phyloP scores from a whole-genome alignment of 257 asterid species.

The Solanum microdontum region DNA sequence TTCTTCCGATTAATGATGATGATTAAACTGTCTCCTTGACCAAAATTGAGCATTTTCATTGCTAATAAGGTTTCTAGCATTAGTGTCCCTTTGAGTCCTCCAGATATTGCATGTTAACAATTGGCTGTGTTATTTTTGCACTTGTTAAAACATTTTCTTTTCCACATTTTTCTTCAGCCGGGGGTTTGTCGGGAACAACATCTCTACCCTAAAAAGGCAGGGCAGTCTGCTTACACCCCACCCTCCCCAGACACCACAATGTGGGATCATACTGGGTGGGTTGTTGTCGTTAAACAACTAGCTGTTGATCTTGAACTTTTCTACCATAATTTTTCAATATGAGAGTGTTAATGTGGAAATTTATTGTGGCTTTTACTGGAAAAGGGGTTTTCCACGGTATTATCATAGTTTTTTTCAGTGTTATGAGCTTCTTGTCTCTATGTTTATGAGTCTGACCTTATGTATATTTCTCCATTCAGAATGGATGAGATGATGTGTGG shows the following conservation, averaged over 20 bases:
- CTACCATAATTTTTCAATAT: background rate
- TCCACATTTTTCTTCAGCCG: background rate
- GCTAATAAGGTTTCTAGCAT: background rate
- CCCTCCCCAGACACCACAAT: background rate
- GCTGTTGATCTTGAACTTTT: background rate
- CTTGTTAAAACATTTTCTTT: background rate
- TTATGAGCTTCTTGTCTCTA: background rate
- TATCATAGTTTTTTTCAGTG: background rate
- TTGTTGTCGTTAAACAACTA: background rate
- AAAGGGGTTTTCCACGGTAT: background rate
- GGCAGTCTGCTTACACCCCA: background rate
- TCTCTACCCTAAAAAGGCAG: background rate
- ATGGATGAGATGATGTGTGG: constrained; percentile 96
- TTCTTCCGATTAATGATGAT: background rate
- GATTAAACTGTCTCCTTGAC: background rate
- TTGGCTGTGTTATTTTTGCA: background rate
- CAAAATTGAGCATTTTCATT: background rate
- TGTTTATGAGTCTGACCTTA: background rate
- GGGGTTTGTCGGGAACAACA: background rate
- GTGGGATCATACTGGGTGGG: background rate
- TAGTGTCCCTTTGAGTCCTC: background rate
- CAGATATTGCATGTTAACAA: background rate
- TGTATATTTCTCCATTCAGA: constrained; percentile 31
- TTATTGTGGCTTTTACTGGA: background rate
- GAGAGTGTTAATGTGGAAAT: background rate